Percentiles rank a stretch among this genome's conserved stretches.
Evolutionary conservation across 805 yeast genomes (phyloP).

Genomic region (Myxozyma geophila): DNA sequence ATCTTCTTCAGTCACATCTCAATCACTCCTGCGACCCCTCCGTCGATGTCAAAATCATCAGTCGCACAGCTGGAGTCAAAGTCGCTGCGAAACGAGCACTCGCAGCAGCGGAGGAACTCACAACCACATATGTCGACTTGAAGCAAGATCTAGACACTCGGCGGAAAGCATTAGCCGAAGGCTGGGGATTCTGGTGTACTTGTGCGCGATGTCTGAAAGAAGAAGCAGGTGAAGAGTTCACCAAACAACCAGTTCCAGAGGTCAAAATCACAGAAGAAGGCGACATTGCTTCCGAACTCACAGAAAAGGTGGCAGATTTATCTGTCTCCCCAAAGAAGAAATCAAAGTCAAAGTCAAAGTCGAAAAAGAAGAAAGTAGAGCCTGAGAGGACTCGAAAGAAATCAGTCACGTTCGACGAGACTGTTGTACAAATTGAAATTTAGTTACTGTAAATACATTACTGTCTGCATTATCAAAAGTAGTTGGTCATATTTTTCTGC

Average conservation of each 20-base stretch:
- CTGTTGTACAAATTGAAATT: constrained; percentile 26
- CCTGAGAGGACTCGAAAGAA: constrained; percentile 21
- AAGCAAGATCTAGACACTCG: constrained; percentile 64
- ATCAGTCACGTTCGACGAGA: constrained; percentile 30
- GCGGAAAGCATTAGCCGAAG: constrained; percentile 65
- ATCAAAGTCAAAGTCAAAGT: constrained; percentile 16
- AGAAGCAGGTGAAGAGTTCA: constrained; percentile 41
- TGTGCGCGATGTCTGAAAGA: constrained; percentile 71
- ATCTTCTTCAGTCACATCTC: constrained; percentile 66
- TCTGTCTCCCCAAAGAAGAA: constrained; percentile 8
- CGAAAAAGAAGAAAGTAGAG: constrained; percentile 1
- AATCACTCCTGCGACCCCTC: constrained; percentile 81
- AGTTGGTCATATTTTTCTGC: not conserved
- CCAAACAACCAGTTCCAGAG: not conserved
- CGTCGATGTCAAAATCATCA: constrained; percentile 56
- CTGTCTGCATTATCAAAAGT: not conserved
- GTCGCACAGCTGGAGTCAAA: constrained; percentile 59
- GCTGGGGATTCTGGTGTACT: constrained; percentile 78
- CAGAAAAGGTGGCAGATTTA: not conserved
- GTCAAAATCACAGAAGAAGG: not conserved
- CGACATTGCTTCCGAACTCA: not conserved
- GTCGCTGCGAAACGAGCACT: constrained; percentile 65
- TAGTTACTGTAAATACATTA: constrained; percentile 1
- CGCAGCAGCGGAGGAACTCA: constrained; percentile 66
- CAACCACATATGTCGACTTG: constrained; percentile 73